Evolutionary conservation across 2,329 filamentous ascomycete species (phyloP), one percentile per base, ranked within the genome.

Genomic region (Colletotrichum sp.): DNA sequence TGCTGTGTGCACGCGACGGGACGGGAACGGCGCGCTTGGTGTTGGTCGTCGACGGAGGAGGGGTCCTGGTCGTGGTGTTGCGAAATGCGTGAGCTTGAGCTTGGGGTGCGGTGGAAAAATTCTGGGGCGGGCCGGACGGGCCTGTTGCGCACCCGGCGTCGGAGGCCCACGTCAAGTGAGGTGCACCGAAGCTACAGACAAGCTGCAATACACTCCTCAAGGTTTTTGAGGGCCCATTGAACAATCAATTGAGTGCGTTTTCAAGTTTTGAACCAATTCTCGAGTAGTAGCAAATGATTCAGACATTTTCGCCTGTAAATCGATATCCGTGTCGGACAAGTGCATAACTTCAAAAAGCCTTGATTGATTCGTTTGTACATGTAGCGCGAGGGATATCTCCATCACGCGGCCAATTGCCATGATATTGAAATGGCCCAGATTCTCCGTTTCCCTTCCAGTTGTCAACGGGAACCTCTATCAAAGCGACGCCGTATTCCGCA

Each of bases 301-400:
- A 61, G 12, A 34, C 32, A 36, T 32, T 18, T 24, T 34, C 6
- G 21, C 21, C 48, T 8, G 30, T 7, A 57, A 52, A 32, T 18
- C 30, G 28, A 32, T n/a, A 26, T 34, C 6, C 10, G 57, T 55
- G 18, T n/a, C 60, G 48, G 60, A 69, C 69, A 75, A 60, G 32
- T 74, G 70, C 71, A 76, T 76, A 76, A 76, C 58, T 48, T 65
- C 71, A 24, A 52, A 61, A 74, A 67, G 43, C 64, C 55, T 65
- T 73, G 48, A 74, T 74, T 74, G 65, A 76, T 76, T 76, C 74
- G 64, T 74, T 76, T 76, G 74, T 76, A 76, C 74, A 74, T 76
- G 28, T 52, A n/a, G 61, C 58, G 74, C 60, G 57, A 76, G 70
- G 65, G 58, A 76, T 69, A 74, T 76, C 58, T 71, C 71, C 64